Evolutionary conservation across 148 eudicot genomes (phyloP), one percentile per base, ranked within the genome.

Genomic region (Persicaria tinctoria): DNA sequence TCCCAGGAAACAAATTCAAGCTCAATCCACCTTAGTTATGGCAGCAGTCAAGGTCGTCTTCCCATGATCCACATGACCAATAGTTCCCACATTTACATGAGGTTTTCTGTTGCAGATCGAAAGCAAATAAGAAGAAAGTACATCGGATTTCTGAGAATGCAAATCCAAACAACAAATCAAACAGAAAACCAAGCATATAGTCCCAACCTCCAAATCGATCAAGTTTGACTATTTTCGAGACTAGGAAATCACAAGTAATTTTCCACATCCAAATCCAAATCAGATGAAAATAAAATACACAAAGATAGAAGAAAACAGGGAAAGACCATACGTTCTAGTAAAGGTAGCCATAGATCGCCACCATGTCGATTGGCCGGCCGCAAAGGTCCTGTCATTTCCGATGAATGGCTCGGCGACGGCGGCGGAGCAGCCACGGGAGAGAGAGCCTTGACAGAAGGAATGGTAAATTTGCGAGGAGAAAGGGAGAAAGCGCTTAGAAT

Each of bases 41-140:
- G 97, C 97, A 14, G 99, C 99, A 78, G 99, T 95, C 76, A 95
- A 84, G 16, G 99, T 95, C 49, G 97, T 92, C 85, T 95, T 95
- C 54, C 99, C 99, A 70, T 95, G 96, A 87, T 90, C 99, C 80
- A 92, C 96, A 70, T 95, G 99, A 50, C 99, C 97, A 74, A 95
- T 90, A 57, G 97, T 90, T 81, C 97, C 99, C 54, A 95, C 94
- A 76, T 95, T 95, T 68, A 95, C 97, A 78, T 92, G 96, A 78
- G 97, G 97, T 77, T 95, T 95, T 70, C 99, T 92, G 89, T 59
- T 72, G 5, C 48, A 66, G 3, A 32, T 1, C 41, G 41, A 41
- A 44, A 38, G 70, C 41, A 41, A 47, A 66, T 47, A 66, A 66
- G 4, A 66, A 66, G 46, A 13, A 44, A 5, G 41, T 32, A 32